Evolutionary conservation across 225 moss, liverwort and hornwort genomes (phyloP).

Genomic region (Pseudisothecium myosuroides): DNA sequence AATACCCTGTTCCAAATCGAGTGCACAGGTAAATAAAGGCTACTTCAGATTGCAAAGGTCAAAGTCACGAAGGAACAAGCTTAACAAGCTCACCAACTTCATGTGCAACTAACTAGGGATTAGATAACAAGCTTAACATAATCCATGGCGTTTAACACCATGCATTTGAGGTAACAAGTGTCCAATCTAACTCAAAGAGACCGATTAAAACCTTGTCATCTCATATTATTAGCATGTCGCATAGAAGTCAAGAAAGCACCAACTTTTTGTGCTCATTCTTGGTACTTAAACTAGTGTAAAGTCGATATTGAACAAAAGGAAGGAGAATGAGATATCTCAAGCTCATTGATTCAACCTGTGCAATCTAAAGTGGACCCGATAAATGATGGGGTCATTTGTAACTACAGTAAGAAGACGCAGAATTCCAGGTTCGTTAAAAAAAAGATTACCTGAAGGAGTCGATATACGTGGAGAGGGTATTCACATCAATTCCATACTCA

Average conservation of each 20-base stretch:
- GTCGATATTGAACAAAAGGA: background rate
- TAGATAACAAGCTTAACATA: background rate
- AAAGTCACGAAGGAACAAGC: background rate
- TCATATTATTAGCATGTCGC: background rate
- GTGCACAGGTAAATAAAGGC: background rate
- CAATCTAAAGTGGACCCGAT: background rate
- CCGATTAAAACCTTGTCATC: background rate
- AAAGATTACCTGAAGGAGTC: slow-evolving; percentile 69
- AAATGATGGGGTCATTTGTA: background rate
- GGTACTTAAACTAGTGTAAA: background rate
- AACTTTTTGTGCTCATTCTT: background rate
- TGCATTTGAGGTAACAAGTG: background rate
- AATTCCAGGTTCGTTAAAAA: background rate
- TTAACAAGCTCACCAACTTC: background rate
- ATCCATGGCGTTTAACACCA: background rate
- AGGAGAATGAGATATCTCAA: background rate
- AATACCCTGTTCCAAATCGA: background rate
- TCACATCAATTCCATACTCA: slow-evolving; percentile 75
- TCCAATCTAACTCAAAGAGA: background rate
- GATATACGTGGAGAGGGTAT: slow-evolving; percentile 52
- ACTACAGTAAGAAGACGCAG: background rate
- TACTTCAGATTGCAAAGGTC: background rate
- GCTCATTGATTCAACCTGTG: background rate
- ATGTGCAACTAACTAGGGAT: background rate
- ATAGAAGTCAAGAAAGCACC: background rate